Percentiles rank a stretch among this genome's conserved stretches.
Conservation (phyloP, 805 yeast species). For the Saturnispora dispora region DNA sequence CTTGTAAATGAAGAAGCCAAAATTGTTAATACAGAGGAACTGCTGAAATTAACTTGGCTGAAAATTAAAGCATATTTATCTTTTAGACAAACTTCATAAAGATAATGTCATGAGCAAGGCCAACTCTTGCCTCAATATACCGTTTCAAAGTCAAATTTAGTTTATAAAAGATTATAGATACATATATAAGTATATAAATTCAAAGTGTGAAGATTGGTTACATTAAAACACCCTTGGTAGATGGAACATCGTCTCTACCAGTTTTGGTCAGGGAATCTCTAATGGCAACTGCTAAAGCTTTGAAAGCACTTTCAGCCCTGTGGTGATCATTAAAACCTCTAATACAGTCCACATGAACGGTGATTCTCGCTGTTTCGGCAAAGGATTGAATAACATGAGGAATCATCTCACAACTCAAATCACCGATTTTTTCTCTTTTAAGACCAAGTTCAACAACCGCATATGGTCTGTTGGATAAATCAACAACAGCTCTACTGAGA, state of each 20-base stretch:
- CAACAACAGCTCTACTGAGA: constrained; percentile 90
- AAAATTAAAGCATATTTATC: neutral
- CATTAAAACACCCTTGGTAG: constrained; percentile 90
- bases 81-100: too few species aligned
- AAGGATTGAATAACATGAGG: constrained; percentile 95
- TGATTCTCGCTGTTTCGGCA: constrained; percentile 84
- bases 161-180: neutral
- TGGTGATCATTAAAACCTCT: constrained; percentile 96
- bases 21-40: neutral
- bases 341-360: constrained; percentile 89
- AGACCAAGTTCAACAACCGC: constrained; percentile 86
- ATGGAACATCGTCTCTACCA: constrained; percentile 87
- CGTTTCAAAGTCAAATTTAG: neutral
- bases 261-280: constrained; percentile 75
- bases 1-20: too few species aligned
- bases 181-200: neutral
- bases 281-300: constrained; percentile 89
- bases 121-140: neutral
- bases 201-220: constrained; percentile 19
- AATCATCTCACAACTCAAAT: constrained; percentile 88
- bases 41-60: neutral
- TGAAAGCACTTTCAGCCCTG: constrained; percentile 91
- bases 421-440: constrained; percentile 89
- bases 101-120: neutral
- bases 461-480: constrained; percentile 84